Percentiles rank a stretch among this genome's conserved stretches.
Conservation (phyloP, 2,329 filamentous ascomycete species). For the Cercospora brassicicola region DNA sequence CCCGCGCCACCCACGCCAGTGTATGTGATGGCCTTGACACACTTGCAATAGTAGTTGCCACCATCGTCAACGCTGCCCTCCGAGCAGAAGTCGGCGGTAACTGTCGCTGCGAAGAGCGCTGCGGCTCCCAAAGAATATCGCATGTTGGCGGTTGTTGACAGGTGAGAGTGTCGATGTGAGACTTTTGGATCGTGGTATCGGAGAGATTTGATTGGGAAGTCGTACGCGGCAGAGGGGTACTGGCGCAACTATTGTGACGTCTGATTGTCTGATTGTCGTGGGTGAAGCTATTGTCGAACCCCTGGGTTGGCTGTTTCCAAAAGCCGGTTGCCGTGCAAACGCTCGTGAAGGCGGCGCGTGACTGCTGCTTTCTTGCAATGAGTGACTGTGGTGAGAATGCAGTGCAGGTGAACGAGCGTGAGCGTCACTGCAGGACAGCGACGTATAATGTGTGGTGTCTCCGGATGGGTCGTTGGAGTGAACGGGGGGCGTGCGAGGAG, state of each 20-base stretch:
- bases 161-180: conserved; percentile 3
- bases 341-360: conserved; percentile 1
- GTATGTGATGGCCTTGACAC: conserved; percentile 68
- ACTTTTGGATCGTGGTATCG: conserved; percentile 5
- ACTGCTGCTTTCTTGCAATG: conserved; percentile 1
- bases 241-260: conserved; percentile 8
- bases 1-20: conserved; percentile 47
- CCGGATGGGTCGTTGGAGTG: neutral
- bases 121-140: conserved; percentile 37
- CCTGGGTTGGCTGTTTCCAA: conserved; percentile 1
- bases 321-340: neutral
- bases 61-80: conserved; percentile 35
- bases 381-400: conserved; percentile 15
- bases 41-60: conserved; percentile 66
- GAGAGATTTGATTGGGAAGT: neutral
- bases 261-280: conserved; percentile 5
- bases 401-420: conserved; percentile 8
- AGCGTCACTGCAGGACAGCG: conserved; percentile 8
- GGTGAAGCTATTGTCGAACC: conserved; percentile 3
- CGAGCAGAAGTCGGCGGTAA: conserved; percentile 34
- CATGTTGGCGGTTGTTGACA: conserved; percentile 29
- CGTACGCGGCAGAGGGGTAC: neutral
- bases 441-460: conserved; percentile 6
- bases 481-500: conserved; percentile 9
- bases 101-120: conserved; percentile 35